Conservation (phyloP, 768 basidiomycete species). For the Gloeopeniophorella convolvens region DNA sequence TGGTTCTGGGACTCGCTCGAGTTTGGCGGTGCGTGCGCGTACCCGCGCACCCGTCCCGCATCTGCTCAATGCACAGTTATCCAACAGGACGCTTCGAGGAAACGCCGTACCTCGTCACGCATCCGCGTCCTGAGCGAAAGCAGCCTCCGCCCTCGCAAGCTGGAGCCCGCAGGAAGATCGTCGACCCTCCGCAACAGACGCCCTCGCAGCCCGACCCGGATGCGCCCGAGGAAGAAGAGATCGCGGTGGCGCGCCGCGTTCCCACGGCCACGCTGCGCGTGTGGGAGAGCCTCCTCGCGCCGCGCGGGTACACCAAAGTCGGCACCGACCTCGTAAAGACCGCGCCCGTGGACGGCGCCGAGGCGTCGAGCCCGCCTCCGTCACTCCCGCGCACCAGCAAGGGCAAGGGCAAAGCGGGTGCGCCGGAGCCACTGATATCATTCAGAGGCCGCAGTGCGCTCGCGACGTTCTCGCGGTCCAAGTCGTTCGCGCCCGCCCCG, state of each 20-base stretch:
- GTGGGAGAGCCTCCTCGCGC: slow-evolving; percentile 62
- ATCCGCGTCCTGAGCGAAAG: slow-evolving; percentile 18
- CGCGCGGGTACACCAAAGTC: slow-evolving; percentile 59
- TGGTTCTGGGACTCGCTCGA: slow-evolving; percentile 94
- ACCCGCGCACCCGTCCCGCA: no score
- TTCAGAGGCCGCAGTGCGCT: slow-evolving; percentile 35
- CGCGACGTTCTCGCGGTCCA: slow-evolving; percentile 52
- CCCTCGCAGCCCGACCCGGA: slow-evolving; percentile 2
- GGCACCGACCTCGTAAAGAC: slow-evolving; percentile 48
- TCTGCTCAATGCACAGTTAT: no score
- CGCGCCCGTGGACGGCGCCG: not conserved
- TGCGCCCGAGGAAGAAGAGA: slow-evolving; percentile 45
- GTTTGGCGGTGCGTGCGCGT: slow-evolving; percentile 50
- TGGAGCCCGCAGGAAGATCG: no score
- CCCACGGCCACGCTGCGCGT: slow-evolving; percentile 59
- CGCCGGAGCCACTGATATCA: not conserved
- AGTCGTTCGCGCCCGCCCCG: slow-evolving; percentile 51
- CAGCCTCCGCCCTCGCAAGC: not conserved
- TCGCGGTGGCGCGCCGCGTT: slow-evolving; percentile 48
- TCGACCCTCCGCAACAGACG: not conserved
- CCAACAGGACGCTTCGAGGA: slow-evolving; percentile 20
- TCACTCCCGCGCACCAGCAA: not conserved
- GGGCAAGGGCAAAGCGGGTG: slow-evolving; percentile 5
- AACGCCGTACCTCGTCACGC: slow-evolving; percentile 13
- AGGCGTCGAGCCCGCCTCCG: slow-evolving; percentile 7